phyloP scores from a whole-genome alignment of 805 yeast genomes.

The Saturnispora bothae region DNA sequence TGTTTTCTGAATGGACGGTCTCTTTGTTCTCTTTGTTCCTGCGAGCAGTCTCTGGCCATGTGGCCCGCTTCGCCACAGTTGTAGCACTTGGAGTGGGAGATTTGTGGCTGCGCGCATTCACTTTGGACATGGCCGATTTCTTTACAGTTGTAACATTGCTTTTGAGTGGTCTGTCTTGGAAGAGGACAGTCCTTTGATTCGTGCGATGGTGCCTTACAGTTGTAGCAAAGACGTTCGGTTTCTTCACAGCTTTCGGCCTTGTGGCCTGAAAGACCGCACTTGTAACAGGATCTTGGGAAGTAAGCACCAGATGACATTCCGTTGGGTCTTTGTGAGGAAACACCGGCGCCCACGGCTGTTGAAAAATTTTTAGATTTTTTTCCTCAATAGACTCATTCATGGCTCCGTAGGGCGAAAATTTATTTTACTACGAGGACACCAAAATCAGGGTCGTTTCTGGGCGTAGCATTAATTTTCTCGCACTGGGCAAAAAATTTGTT shows the following conservation, averaged over 20 bases:
- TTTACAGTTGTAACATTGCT: constrained; percentile 91
- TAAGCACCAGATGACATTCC: constrained; percentile 8
- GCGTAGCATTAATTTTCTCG: no score
- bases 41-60: constrained; percentile 66
- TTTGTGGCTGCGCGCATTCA: constrained; percentile 63
- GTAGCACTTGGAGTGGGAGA: constrained; percentile 61
- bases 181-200: constrained; percentile 82
- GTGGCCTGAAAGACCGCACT: constrained; percentile 89
- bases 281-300: constrained; percentile 67
- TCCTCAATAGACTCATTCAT: neutral
- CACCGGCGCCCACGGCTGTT: neutral
- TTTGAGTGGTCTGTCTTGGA: constrained; percentile 75
- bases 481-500: no score
- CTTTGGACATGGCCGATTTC: constrained; percentile 81
- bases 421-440: no score
- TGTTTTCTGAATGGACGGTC: constrained; percentile 5
- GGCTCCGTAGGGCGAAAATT: no score
- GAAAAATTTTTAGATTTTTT: constrained; percentile 1
- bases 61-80: constrained; percentile 72
- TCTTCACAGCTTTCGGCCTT: constrained; percentile 81
- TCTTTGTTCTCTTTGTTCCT: neutral
- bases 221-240: constrained; percentile 81
- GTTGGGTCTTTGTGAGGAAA: neutral
- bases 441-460: no score
- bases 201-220: constrained; percentile 85